Evolutionary conservation across 1,284 basidiomycete species (phyloP), one percentile per base, ranked within the genome.

Genomic region (Vanrija pseudolonga): DNA sequence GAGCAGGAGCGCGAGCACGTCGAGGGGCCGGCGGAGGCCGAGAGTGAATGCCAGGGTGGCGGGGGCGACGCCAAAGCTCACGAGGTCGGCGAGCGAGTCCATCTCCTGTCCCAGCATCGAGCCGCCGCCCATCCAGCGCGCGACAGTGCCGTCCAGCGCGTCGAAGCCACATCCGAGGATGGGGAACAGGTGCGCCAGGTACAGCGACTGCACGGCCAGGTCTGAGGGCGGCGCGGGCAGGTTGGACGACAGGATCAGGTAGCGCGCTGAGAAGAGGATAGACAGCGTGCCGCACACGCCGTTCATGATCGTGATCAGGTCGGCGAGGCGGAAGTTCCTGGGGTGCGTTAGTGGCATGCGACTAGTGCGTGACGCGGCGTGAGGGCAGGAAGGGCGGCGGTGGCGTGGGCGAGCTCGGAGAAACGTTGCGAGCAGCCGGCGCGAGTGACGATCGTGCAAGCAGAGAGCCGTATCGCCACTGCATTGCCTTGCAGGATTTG

Each of bases 291-390:
- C 96, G 77, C 96, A 99, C 73, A 98, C 90, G 40, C 96, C 96
- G 73, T 99, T 99, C 87, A 96, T 95, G 63, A 99, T 91, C n/a
- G 95, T 99, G 68, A 99, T 92, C 44, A 96, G 83, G 78, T 99
- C 95, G 65, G 95, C 95, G 36, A 98, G 84, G 55, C 94, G 91
- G 74, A 99, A 98, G 77, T 98, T 98, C 66, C 95, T 96, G 67
- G 36, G 32, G 32, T 12, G 1, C n/a, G 32, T 32, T 32, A 49
- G 50, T 26, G n/a, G 6, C 32, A 18, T 47, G 4, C 24, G 36
- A 11, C 6, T 37, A 7, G 32, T 11, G 26, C 26, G 32, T 32
- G 32, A 12, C 12, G 32, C 32, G 32, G 32, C 32, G 32, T 6
- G 19, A 26, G n/a, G 19, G n/a, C n/a, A n/a, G n/a, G n/a, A n/a